Evolutionary conservation across 768 basidiomycete genomes (phyloP).

Genomic region (Goffeauzyma gilvescens): DNA sequence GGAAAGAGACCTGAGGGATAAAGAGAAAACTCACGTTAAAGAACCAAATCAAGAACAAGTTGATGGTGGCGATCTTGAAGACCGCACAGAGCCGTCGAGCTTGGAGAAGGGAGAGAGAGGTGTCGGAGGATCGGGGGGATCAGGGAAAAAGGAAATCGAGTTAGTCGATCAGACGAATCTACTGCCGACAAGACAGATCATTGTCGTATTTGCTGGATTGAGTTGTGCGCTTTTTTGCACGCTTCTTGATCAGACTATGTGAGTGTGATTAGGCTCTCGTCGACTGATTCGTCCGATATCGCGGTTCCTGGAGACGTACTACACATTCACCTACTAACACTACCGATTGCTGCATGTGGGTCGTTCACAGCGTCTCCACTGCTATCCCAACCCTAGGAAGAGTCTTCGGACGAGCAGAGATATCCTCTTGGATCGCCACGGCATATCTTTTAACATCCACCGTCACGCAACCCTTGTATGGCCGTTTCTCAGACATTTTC

Average conservation of each 20-base stretch:
- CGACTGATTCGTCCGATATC: not conserved
- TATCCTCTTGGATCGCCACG: constrained; percentile 54
- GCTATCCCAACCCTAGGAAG: constrained; percentile 53
- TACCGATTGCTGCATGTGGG: not conserved
- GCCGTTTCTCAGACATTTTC: constrained; percentile 32
- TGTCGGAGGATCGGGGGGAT: not conserved
- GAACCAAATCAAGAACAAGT: not conserved
- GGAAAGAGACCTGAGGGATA: not conserved
- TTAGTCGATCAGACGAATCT: constrained; percentile 62
- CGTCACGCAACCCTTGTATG: constrained; percentile 41
- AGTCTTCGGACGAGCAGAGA: constrained; percentile 46
- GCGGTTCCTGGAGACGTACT: too few species aligned
- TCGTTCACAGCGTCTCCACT: constrained; percentile 39
- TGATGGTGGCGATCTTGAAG: not conserved
- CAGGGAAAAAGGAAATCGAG: constrained; percentile 17
- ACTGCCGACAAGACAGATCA: constrained; percentile 45
- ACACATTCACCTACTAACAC: too few species aligned
- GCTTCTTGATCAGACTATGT: constrained; percentile 50
- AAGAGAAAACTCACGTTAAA: not conserved
- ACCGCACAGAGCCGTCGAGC: not conserved
- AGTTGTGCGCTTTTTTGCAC: constrained; percentile 46
- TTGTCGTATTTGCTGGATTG: constrained; percentile 46
- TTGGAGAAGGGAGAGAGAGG: not conserved
- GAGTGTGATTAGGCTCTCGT: constrained; percentile 4
- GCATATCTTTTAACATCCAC: constrained; percentile 46